Conservation (phyloP, 441 rosid species). For the Caryocar brasiliense region DNA sequence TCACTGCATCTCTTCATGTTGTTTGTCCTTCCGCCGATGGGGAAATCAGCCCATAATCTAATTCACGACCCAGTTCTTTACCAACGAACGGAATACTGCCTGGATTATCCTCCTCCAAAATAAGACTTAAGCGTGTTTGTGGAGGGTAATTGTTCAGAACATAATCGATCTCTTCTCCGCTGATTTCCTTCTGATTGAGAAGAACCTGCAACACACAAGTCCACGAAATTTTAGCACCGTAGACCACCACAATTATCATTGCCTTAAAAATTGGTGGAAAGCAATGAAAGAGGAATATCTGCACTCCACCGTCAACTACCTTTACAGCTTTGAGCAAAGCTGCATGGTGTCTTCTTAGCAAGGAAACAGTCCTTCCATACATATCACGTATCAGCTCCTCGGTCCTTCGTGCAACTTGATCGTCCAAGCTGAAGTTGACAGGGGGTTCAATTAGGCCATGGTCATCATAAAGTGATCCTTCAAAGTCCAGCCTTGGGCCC, state of each 20-base stretch:
- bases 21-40: conserved; percentile 24
- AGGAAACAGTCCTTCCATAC: conserved; percentile 57
- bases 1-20: neutral
- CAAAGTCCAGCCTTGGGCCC: conserved; percentile 87
- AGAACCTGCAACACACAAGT: conserved; percentile 50
- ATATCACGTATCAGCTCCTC: conserved; percentile 51
- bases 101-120: conserved; percentile 67
- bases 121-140: conserved; percentile 45
- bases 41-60: conserved; percentile 26
- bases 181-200: conserved; percentile 58
- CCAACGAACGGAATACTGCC: conserved; percentile 48
- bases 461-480: conserved; percentile 81
- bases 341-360: conserved; percentile 62
- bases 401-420: conserved; percentile 62
- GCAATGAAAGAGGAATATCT: neutral
- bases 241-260: no score
- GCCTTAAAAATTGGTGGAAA: no score
- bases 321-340: conserved; percentile 78
- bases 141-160: conserved; percentile 69
- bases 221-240: no score
- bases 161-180: conserved; percentile 70
- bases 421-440: conserved; percentile 76
- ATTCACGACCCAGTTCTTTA: conserved; percentile 18
- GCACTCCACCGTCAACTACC: conserved; percentile 27
- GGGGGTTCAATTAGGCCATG: conserved; percentile 68